A percentile compares a stretch with the other conserved stretches of the same genome.
phyloP scores from a whole-genome alignment of 2,329 filamentous ascomycete species.

The Leptoxyphium fumago region DNA sequence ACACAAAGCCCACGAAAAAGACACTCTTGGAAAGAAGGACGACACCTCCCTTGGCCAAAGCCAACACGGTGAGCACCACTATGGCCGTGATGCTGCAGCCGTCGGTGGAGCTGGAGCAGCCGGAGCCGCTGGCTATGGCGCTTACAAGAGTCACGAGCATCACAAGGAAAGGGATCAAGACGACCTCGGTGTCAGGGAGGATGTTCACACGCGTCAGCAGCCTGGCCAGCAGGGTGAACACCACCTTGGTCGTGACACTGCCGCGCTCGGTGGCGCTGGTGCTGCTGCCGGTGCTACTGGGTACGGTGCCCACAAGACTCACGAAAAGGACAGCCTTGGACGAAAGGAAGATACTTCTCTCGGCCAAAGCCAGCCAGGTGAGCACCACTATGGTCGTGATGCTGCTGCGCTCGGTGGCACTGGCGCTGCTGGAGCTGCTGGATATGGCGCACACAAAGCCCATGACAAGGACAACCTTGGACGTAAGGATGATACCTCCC shows the following conservation, averaged over 20 bases:
- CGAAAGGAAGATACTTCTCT: background rate
- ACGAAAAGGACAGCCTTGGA: background rate
- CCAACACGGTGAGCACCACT: slow-evolving; percentile 10
- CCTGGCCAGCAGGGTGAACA: slow-evolving; percentile 3
- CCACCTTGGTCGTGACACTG: slow-evolving; percentile 6
- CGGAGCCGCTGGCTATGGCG: slow-evolving; percentile 9
- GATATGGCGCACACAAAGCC: slow-evolving; percentile 12
- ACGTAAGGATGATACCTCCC: slow-evolving; percentile 1
- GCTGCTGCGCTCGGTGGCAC: slow-evolving; percentile 14
- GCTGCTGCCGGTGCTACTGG: slow-evolving; percentile 11
- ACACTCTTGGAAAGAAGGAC: background rate
- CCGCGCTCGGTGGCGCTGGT: slow-evolving; percentile 17
- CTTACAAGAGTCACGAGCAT: slow-evolving; percentile 12
- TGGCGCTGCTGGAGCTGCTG: slow-evolving; percentile 15
- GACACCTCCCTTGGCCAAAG: background rate
- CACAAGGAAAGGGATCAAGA: slow-evolving; percentile 14
- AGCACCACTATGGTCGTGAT: slow-evolving; percentile 14
- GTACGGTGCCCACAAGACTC: slow-evolving; percentile 15
- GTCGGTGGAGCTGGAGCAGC: slow-evolving; percentile 15
- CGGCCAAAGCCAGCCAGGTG: background rate
- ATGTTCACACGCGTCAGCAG: slow-evolving; percentile 8
- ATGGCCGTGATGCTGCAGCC: slow-evolving; percentile 17
- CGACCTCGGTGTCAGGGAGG: slow-evolving; percentile 10
- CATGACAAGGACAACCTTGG: slow-evolving; percentile 1
- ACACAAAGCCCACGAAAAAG: background rate